These are phyloP conservation scores for Euphorbia celastroides DNA, from an alignment of 441 rosid genomes.

Conservation along the genomic window DNA sequence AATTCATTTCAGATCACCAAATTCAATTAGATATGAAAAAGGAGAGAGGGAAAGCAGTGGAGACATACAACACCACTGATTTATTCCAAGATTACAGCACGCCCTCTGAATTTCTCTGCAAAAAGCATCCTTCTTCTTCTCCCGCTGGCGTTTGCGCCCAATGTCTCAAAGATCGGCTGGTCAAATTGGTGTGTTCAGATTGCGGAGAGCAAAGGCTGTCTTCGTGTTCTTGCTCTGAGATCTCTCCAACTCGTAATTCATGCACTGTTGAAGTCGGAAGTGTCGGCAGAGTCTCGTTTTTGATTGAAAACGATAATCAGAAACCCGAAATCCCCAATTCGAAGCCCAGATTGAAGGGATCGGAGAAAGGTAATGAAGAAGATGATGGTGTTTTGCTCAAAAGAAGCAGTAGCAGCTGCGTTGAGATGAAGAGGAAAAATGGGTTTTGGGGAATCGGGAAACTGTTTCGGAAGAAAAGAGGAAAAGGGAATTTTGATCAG, in stretches of 20 bases:
- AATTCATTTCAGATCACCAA: background rate
- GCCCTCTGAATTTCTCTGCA: conserved; percentile 65
- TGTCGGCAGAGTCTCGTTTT: conserved; percentile 71
- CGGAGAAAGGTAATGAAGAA: too few relatives aligned
- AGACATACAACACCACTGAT: conserved; percentile 27
- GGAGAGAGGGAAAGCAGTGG: conserved; percentile 81
- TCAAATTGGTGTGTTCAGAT: conserved; percentile 78
- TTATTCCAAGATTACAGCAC: conserved; percentile 31
- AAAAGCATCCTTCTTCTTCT: conserved; percentile 75
- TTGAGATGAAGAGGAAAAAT: conserved; percentile 69
- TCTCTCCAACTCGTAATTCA: conserved; percentile 55
- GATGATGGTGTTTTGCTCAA: conserved; percentile 56
- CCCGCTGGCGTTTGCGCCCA: conserved; percentile 77
- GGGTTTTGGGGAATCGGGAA: conserved; percentile 78
- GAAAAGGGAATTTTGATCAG: conserved; percentile 28
- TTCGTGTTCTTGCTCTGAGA: conserved; percentile 85
- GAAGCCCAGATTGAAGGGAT: conserved; percentile 19
- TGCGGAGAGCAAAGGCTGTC: conserved; percentile 95
- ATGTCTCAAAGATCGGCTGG: conserved; percentile 84
- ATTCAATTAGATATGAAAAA: conserved; percentile 33
- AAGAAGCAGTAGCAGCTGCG: conserved; percentile 82
- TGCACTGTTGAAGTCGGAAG: conserved; percentile 59
- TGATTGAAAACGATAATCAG: conserved; percentile 56
- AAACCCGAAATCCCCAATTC: conserved; percentile 20
- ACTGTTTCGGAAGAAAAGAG: conserved; percentile 65